phyloP scores from a whole-genome alignment of 2,329 filamentous ascomycete genomes.

The Aspergillus costaricaensis region DNA sequence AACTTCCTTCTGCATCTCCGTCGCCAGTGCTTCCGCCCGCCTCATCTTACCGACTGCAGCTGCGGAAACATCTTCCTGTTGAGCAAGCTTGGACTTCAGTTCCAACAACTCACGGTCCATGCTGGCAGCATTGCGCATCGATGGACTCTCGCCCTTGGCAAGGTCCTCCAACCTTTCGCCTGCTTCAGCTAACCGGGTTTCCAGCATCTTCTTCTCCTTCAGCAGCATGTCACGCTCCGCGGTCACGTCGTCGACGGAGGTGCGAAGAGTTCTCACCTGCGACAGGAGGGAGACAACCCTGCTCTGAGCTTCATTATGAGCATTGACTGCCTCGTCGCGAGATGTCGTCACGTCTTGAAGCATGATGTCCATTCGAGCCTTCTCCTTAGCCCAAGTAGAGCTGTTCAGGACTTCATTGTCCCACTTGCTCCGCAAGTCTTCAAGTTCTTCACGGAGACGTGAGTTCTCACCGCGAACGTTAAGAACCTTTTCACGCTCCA shows the following conservation, averaged over 20 bases:
- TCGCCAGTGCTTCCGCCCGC: constrained; percentile 80
- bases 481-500: constrained; percentile 87
- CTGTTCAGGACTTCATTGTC: constrained; percentile 97
- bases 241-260: constrained; percentile 80
- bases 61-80: constrained; percentile 88
- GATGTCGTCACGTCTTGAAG: constrained; percentile 85
- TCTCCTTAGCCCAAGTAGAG: constrained; percentile 98
- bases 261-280: constrained; percentile 81
- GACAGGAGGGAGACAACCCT: constrained; percentile 89
- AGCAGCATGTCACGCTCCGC: constrained; percentile 81
- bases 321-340: constrained; percentile 88
- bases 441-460: constrained; percentile 89
- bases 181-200: constrained; percentile 81
- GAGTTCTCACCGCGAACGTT: constrained; percentile 81
- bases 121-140: constrained; percentile 83
- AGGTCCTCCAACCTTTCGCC: constrained; percentile 87
- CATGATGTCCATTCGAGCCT: constrained; percentile 84
- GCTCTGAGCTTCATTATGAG: constrained; percentile 91
- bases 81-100: constrained; percentile 82
- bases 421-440: constrained; percentile 94
- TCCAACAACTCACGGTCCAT: constrained; percentile 88
- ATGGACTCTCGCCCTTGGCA: constrained; percentile 78
- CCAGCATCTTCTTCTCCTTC: constrained; percentile 87
- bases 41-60: constrained; percentile 98
- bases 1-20: constrained; percentile 92